Percentiles rank a stretch among this genome's conserved stretches.
phyloP scores from a whole-genome alignment of 345 rosid genomes.

The Eucalyptus victrix region DNA sequence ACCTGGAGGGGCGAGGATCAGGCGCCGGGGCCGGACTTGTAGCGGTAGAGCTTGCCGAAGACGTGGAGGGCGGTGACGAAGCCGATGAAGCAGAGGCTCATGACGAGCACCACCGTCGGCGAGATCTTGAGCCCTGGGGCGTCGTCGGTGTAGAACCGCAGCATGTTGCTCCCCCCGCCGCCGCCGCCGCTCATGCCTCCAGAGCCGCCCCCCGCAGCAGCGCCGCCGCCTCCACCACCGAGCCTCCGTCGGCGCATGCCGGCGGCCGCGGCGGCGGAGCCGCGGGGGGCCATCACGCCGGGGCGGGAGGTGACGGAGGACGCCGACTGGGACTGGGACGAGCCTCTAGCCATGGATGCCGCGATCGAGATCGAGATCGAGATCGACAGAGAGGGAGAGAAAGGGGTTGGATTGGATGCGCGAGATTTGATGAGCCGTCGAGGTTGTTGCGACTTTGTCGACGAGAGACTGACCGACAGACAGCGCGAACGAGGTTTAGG shows the following conservation, averaged over 20 bases:
- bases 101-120: slow-evolving; percentile 82
- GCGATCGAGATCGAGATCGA: neutral
- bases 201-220: slow-evolving; percentile 13
- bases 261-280: slow-evolving; percentile 85
- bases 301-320: slow-evolving; percentile 54
- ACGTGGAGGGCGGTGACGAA: slow-evolving; percentile 92
- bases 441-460: neutral
- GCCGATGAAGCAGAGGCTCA: slow-evolving; percentile 95
- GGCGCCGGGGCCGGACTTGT: slow-evolving; percentile 32
- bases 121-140: slow-evolving; percentile 90
- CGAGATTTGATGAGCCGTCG: neutral
- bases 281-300: slow-evolving; percentile 70
- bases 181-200: slow-evolving; percentile 6
- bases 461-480: neutral
- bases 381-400: neutral
- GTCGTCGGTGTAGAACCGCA: slow-evolving; percentile 94
- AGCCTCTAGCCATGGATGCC: slow-evolving; percentile 62
- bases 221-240: slow-evolving; percentile 17
- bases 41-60: slow-evolving; percentile 81
- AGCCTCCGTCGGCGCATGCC: slow-evolving; percentile 90
- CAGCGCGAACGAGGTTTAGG: neutral
- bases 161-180: slow-evolving; percentile 61
- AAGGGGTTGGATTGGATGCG: neutral
- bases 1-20: neutral
- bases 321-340: slow-evolving; percentile 67